Conservation (phyloP, 176 grass and related monocot genomes). For the Eremochloa ophiuroides region DNA sequence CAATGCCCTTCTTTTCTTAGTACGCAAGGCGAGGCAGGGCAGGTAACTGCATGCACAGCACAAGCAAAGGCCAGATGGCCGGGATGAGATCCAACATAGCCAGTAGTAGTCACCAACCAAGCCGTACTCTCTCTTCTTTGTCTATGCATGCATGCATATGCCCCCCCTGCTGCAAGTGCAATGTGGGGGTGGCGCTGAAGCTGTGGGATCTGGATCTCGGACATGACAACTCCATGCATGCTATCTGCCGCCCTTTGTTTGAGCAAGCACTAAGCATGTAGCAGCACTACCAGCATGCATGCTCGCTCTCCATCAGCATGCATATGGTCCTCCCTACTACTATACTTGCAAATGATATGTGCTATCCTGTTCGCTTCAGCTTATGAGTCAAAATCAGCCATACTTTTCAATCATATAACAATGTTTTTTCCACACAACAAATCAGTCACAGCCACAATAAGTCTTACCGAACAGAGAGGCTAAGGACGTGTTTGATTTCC, state of each 20-base stretch:
- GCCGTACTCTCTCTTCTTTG: background rate
- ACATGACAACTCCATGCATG: conserved; percentile 28
- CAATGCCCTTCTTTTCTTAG: conserved; percentile 40
- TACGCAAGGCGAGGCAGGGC: conserved; percentile 25
- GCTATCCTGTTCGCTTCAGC: background rate
- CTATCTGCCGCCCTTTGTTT: background rate
- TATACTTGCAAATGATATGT: background rate
- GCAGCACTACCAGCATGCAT: background rate
- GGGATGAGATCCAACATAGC: background rate
- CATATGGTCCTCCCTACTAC: background rate
- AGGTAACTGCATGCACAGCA: no score
- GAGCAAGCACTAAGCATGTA: background rate
- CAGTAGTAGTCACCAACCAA: background rate
- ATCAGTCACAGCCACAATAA: no score
- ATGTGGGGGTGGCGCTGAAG: background rate
- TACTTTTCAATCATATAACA: no score
- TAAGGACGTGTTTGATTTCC: no score
- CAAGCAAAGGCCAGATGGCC: background rate
- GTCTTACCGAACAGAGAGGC: no score
- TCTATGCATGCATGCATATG: background rate
- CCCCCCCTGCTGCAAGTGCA: background rate
- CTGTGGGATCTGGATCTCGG: background rate
- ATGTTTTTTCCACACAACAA: no score
- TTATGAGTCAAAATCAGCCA: no score
- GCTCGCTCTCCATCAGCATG: background rate